A percentile compares a stretch with the other conserved stretches of the same genome.
Conservation (phyloP, 345 rosid genomes). For the Eutrema yunnanense region DNA sequence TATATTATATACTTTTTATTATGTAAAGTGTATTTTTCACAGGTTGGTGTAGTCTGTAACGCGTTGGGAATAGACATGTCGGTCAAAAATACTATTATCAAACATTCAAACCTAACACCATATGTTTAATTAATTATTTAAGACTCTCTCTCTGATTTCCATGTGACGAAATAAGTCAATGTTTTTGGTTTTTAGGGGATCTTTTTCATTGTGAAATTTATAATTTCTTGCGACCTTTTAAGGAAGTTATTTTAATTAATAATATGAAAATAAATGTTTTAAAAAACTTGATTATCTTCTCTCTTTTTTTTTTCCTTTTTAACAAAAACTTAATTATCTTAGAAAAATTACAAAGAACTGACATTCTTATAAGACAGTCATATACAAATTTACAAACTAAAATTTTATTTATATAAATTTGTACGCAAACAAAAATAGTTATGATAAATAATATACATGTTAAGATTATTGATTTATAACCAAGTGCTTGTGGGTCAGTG, state of each 20-base stretch:
- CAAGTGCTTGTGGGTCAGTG: too few relatives aligned
- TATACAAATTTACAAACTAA: too few relatives aligned
- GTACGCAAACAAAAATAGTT: background rate
- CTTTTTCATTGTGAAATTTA: background rate
- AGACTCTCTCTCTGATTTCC: background rate
- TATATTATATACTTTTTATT: background rate
- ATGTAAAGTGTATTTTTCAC: background rate
- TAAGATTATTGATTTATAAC: background rate
- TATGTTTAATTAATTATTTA: background rate
- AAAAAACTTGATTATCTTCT: too few relatives aligned
- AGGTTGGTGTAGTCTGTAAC: constrained; percentile 8
- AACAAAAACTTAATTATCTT: background rate
- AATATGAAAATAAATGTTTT: background rate
- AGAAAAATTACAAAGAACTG: background rate
- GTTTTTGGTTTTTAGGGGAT: background rate
- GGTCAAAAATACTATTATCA: background rate
- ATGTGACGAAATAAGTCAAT: background rate
- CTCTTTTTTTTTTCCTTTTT: too few relatives aligned
- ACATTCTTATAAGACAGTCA: background rate
- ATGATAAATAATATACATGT: background rate
- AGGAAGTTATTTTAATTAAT: background rate
- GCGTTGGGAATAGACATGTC: background rate
- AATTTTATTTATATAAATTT: too few relatives aligned
- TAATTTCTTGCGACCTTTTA: background rate
- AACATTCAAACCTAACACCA: background rate